Conservation (phyloP, 805 yeast species). For the Candida argentea region DNA sequence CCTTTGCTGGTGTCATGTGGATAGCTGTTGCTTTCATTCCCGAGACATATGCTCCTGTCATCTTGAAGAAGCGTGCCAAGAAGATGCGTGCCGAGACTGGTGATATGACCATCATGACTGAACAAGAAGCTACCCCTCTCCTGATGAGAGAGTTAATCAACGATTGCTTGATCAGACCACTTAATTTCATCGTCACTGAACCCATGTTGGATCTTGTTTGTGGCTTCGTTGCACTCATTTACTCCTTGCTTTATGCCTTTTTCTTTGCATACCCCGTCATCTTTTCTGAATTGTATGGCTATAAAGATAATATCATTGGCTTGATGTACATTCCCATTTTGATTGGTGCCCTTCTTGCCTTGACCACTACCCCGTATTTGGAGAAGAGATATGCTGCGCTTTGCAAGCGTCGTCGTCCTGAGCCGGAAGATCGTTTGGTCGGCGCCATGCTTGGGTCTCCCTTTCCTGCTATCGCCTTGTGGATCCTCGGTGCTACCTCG, state of each 20-base stretch:
- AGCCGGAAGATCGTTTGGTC: conserved; percentile 70
- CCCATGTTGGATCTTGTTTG: conserved; percentile 82
- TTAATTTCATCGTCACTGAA: conserved; percentile 67
- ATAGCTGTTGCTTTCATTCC: conserved; percentile 56
- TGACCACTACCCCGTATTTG: conserved; percentile 62
- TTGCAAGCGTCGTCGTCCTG: conserved; percentile 45
- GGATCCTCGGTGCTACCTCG: conserved; percentile 75
- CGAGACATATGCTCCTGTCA: conserved; percentile 86
- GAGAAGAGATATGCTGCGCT: conserved; percentile 52
- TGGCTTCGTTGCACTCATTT: conserved; percentile 78
- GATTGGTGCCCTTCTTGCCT: conserved; percentile 73
- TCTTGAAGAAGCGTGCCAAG: conserved; percentile 56
- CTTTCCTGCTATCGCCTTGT: conserved; percentile 70
- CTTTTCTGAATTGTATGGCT: conserved; percentile 67
- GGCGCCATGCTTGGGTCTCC: conserved; percentile 83
- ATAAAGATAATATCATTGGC: conserved; percentile 69
- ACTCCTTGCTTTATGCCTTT: conserved; percentile 85
- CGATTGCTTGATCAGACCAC: conserved; percentile 70
- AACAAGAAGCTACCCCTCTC: conserved; percentile 79
- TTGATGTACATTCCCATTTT: conserved; percentile 84
- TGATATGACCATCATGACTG: conserved; percentile 78
- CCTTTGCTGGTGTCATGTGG: conserved; percentile 83
- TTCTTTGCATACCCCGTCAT: conserved; percentile 94
- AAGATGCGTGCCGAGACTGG: conserved; percentile 71
- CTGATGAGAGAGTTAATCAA: conserved; percentile 57